Base-by-base conservation (phyloP, 345 rosid species). In the Capsella bursapastoris region DNA sequence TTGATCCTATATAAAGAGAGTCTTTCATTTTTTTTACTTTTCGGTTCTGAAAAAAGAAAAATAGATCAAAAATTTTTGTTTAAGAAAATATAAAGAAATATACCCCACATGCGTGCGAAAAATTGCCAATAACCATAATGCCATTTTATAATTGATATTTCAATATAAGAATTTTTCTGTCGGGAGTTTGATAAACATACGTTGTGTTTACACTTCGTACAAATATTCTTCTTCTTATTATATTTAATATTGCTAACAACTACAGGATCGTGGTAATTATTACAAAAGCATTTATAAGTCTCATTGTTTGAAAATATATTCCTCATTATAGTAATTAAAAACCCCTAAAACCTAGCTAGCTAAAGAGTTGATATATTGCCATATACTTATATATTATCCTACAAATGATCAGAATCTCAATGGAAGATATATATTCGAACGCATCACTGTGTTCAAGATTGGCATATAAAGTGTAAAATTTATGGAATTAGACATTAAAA, bases 41-140 rank as follows among this genome's bases (percentile, higher is more conserved):
- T n/a, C 50, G 18, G 18, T 45, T 45, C 22, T n/a, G 18, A n/a
- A 6, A 45, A 2, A n/a, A 45, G 37, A 2, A n/a, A 45, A 45
- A 7, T n/a, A 45, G 1, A 45, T 45, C 50, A 8, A 45, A 6
- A 6, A 3, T 6, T n/a, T 45, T 45, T n/a, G 8, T n/a, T n/a
- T 6, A 2, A 45, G 5, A 44, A n/a, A 43, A 38, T 34, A 38
- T 34, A 41, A 4, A 4, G 43, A 3, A 4, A 13, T 44, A 14
- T 71, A 71, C 58, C 74, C 67, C 50, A 71, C 75, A 49, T 38
- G 10, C 12, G 18, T 25, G 14, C 7, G 32, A 50, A 50, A 38
- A 38, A 3, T 60, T 16, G 50, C 6, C 16, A 49, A 37, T 59
- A 47, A 48, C 50, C 6, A 50, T 61, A 29, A 34, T 70, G 47